Conservation (phyloP, 140 eudicot species). For the Flaveria floridana region DNA sequence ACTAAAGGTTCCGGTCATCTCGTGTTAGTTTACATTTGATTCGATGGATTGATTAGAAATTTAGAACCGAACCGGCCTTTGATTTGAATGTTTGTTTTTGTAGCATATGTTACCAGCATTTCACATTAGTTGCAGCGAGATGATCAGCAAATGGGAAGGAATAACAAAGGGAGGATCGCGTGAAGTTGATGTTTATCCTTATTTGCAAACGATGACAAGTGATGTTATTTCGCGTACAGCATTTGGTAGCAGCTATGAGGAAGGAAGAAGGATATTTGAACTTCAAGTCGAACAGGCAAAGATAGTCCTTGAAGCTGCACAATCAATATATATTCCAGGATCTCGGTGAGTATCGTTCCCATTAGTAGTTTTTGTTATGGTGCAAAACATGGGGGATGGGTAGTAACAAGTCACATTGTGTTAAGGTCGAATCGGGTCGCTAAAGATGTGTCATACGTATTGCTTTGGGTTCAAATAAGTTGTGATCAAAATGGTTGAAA, state of each 20-base stretch:
- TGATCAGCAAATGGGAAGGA: conserved; percentile 48
- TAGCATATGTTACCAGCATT: conserved; percentile 56
- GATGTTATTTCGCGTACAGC: conserved; percentile 54
- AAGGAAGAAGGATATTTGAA: conserved; percentile 53
- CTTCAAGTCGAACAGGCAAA: conserved; percentile 45
- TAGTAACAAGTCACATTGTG: neutral
- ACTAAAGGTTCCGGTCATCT: conserved; percentile 32
- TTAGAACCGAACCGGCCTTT: neutral
- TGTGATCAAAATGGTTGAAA: too few species aligned
- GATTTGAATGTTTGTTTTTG: neutral
- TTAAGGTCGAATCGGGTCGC: neutral
- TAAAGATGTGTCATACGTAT: neutral
- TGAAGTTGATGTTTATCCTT: conserved; percentile 59
- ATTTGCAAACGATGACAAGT: conserved; percentile 51
- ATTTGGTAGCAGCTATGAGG: conserved; percentile 56
- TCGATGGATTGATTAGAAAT: neutral
- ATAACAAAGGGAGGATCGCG: conserved; percentile 29
- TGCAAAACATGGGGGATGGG: neutral
- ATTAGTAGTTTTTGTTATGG: neutral
- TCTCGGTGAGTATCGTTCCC: conserved; percentile 34
- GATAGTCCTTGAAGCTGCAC: conserved; percentile 45
- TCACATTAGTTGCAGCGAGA: conserved; percentile 32
- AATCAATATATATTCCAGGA: conserved; percentile 52
- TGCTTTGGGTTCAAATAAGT: neutral
- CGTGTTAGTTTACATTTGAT: neutral